phyloP scores from a whole-genome alignment of 2,329 filamentous ascomycete species.

The Bipolaris oryzae region DNA sequence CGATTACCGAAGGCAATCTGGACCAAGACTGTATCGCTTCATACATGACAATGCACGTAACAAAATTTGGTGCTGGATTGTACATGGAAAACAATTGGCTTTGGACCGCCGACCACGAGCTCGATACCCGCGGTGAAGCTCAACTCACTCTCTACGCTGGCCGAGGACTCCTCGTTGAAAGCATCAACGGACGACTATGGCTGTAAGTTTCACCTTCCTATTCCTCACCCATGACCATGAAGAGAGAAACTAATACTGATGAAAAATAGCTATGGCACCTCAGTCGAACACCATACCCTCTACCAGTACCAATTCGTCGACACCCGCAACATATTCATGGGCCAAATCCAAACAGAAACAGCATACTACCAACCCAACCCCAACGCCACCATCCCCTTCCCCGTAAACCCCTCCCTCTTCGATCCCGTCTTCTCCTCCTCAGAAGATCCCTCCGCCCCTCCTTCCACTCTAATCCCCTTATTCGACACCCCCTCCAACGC shows the following conservation, averaged over 20 bases:
- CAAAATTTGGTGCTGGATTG: conserved; percentile 60
- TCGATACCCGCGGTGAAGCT: conserved; percentile 64
- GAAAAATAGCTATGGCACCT: conserved; percentile 65
- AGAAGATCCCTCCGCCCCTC: not conserved
- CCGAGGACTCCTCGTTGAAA: conserved; percentile 78
- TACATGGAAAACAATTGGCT: conserved; percentile 92
- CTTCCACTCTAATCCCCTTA: not conserved
- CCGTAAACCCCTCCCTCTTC: conserved; percentile 60
- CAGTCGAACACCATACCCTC: conserved; percentile 64
- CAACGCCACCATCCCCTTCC: conserved; percentile 70
- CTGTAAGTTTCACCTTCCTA: conserved; percentile 46
- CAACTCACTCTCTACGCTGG: conserved; percentile 88
- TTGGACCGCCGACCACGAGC: conserved; percentile 83
- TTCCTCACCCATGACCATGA: conserved; percentile 57
- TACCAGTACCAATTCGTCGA: conserved; percentile 85
- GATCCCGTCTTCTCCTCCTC: conserved; percentile 69
- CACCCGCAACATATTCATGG: conserved; percentile 81
- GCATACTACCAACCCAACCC: conserved; percentile 86
- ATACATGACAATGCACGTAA: conserved; percentile 62
- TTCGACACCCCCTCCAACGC: not conserved
- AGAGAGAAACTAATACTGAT: conserved; percentile 8
- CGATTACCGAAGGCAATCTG: conserved; percentile 56
- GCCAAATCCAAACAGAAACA: conserved; percentile 86
- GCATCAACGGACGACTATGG: conserved; percentile 47
- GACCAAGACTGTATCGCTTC: conserved; percentile 73